Evolutionary conservation across 768 basidiomycete species (phyloP).

Genomic region (Serendipita sp.): DNA sequence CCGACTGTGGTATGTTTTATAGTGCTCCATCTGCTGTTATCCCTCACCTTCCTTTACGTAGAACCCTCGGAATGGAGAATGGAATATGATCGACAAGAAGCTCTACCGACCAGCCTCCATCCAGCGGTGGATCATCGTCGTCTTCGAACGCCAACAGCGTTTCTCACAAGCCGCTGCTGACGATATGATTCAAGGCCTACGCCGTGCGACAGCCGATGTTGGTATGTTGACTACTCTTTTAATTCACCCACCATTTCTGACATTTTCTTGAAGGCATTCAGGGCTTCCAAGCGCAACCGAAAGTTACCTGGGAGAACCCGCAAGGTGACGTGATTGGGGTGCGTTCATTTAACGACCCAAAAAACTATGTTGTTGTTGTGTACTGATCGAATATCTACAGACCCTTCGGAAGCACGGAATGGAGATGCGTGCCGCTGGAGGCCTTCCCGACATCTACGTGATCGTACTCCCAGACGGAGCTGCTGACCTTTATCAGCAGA

Average conservation of each 20-base stretch:
- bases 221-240: constrained; percentile 30
- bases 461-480: constrained; percentile 58
- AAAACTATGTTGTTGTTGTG: background rate
- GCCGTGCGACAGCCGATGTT: constrained; percentile 34
- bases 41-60: background rate
- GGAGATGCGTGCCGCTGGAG: constrained; percentile 39
- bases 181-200: constrained; percentile 41
- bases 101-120: constrained; percentile 45
- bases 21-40: background rate
- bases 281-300: constrained; percentile 29
- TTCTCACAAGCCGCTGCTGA: constrained; percentile 34
- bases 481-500: constrained; percentile 58
- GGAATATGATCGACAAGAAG: constrained; percentile 47
- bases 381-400: background rate
- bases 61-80: constrained; percentile 10
- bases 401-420: constrained; percentile 13
- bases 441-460: constrained; percentile 42
- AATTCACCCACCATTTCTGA: background rate
- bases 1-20: constrained; percentile 37
- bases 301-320: constrained; percentile 40
- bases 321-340: constrained; percentile 39
- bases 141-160: constrained; percentile 48
- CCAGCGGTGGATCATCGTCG: constrained; percentile 42
- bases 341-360: constrained; percentile 10
- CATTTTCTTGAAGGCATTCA: constrained; percentile 34